Evolutionary conservation across 129 eudicot genomes (phyloP).

Genomic region (Gnaphalium uliginosum): DNA sequence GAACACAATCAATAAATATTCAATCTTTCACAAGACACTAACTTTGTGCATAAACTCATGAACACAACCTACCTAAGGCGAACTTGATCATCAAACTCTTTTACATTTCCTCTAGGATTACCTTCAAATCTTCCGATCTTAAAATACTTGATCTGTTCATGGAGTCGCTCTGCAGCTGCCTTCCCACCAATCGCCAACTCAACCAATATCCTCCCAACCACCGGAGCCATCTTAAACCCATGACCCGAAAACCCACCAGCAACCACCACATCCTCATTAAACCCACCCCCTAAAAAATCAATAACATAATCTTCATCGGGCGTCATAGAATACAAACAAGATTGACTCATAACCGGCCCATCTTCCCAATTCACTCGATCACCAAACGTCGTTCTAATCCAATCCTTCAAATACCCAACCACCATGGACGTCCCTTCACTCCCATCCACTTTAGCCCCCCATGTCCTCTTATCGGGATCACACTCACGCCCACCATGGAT

Average conservation of each 20-base stretch:
- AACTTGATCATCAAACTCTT: slow-evolving; percentile 64
- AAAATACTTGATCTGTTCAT: slow-evolving; percentile 51
- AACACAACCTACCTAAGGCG: slow-evolving; percentile 23
- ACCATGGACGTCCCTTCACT: slow-evolving; percentile 14
- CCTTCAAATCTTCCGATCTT: slow-evolving; percentile 59
- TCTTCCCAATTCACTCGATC: slow-evolving; percentile 49
- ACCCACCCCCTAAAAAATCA: slow-evolving; percentile 84
- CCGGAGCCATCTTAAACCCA: slow-evolving; percentile 92
- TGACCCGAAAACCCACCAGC: slow-evolving; percentile 97
- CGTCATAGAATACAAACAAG: slow-evolving; percentile 87
- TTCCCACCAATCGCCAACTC: slow-evolving; percentile 59
- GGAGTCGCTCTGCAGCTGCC: slow-evolving; percentile 27
- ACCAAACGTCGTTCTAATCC: slow-evolving; percentile 59
- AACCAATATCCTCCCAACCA: slow-evolving; percentile 59
- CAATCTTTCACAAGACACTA: background rate
- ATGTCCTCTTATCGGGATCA: slow-evolving; percentile 65
- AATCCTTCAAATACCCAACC: slow-evolving; percentile 39
- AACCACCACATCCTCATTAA: slow-evolving; percentile 68
- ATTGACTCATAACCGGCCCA: slow-evolving; percentile 62
- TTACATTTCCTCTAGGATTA: slow-evolving; percentile 59
- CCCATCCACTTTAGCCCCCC: slow-evolving; percentile 31
- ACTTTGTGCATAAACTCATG: background rate
- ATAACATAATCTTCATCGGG: slow-evolving; percentile 86
- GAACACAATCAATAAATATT: background rate
- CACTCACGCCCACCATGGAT: slow-evolving; percentile 63